Evolutionary conservation across 2,329 filamentous ascomycete species (phyloP), one percentile per base, ranked within the genome.

Genomic region (Xylaria sp.): DNA sequence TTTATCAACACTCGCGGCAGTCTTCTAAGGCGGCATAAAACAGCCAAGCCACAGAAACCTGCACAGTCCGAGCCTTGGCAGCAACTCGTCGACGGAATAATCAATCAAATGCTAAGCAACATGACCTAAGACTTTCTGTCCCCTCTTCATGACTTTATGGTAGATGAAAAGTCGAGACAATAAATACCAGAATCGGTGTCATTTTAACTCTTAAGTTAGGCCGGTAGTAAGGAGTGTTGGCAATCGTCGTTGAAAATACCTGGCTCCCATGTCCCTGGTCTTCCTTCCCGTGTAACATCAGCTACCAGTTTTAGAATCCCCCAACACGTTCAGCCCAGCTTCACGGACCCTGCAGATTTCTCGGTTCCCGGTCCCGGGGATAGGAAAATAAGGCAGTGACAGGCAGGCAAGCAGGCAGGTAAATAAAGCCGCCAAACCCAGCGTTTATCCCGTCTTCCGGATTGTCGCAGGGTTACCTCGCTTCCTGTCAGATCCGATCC

Each of bases 261-360:
- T n/a, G n/a, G 5, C 9, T 39, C 27, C 21, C 19, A 30, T 4
- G 7, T 48, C 27, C 32, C 4, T 51, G 14, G 14, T 50, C 14
- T 19, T 45, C 9, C 36, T 39, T 9, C 36, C 32, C 27, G 51
- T 64, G 56, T 61, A 57, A 68, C 51, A 34, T n/a, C 42, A 53
- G 30, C 30, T 39, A 24, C 55, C 61, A 48, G 45, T 54, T 59
- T 60, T 45, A 64, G 61, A 55, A 64, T 17, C 51, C 39, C 30
- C 56, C 21, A 42, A 60, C 24, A 12, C 39, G 48, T 58, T 50
- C 56, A 53, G 55, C 60, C 55, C 65, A 67, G 65, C 65, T 61
- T 64, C 48, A 51, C 48, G 42, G 24, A 48, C n/a, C n/a, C 48
- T 42, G 53, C 51, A 17, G 54, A 48, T 36, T 53, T 51, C 42